Base-by-base conservation (phyloP, 179 eudicot species). In the Heliamphora pulchella region DNA sequence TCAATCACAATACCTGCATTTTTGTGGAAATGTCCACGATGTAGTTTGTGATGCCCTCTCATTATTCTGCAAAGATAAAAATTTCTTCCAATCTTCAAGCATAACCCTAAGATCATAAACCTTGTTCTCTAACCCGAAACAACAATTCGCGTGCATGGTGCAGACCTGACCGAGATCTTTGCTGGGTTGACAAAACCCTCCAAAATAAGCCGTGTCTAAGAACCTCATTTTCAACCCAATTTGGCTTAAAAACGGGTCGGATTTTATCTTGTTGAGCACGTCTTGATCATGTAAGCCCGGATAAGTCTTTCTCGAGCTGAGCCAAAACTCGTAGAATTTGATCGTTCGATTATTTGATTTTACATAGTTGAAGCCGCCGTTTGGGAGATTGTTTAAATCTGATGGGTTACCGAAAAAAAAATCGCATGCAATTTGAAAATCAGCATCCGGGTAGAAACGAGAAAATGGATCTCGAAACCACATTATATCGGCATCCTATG, bases 141-240 rank as follows among this genome's bases (percentile, higher is more conserved):
- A 31, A 31, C 31, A 31, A 31, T 31, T 31, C 31, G 31, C 31
- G 31, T 31, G 31, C 31, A 31, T 31, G 31, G 31, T 31, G 31
- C 31, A 31, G 31, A 31, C 31, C 31, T 31, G 31, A 31, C 31
- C 31, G 31, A 31, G 31, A 59, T 87, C 81, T 53, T 65, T 83
- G 82, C 82, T 81, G 1, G 87, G 86, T 64, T 83, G 63, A 65
- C 89, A 87, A 75, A 83, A 80, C 22, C 86, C 86, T 8, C 86
- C 83, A 31, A 80, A 83, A 47, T 50, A 77, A 2, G 74, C 58
- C 0, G 83, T 83, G 54, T 77, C 81, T 68, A 80, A 59, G 50
- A 83, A 80, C 69, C 62, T 71, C 18, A 80, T 71, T 20, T 63
- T 58, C 13, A 76, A 59, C 17, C 83, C 79, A 59, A 74, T 81